Percentiles rank a stretch among this genome's conserved stretches.
Evolutionary conservation across 2,329 filamentous ascomycete genomes (phyloP).

Genomic region (Ceratocystis cubensis): DNA sequence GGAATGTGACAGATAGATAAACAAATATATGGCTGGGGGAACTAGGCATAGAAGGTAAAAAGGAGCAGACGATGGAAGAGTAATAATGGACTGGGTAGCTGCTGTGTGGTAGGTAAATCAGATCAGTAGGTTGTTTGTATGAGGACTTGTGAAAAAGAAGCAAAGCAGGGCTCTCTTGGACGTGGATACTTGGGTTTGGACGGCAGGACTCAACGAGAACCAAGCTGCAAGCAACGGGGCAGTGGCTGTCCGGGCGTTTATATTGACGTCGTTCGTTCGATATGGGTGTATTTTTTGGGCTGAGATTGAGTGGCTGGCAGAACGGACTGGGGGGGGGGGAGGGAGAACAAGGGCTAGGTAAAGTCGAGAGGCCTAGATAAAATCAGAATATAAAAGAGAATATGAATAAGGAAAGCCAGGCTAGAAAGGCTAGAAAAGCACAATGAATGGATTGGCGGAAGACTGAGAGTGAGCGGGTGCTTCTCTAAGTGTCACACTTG

Average conservation of each 20-base stretch:
- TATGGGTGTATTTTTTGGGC: neutral
- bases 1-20: neutral
- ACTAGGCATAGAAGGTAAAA: neutral
- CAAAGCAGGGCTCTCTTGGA: neutral
- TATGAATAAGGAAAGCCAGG: neutral
- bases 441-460: too few species aligned
- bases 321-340: neutral
- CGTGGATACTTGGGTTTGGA: neutral
- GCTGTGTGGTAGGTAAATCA: too few species aligned
- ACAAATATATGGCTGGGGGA: conserved; percentile 1
- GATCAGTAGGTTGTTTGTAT: neutral
- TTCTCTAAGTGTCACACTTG: neutral
- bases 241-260: neutral
- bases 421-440: neutral
- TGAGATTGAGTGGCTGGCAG: conserved; percentile 4
- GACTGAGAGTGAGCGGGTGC: neutral
- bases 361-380: neutral
- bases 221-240: neutral
- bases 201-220: neutral
- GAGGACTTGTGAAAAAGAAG: neutral
- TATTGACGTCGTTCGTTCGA: neutral
- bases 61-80: neutral
- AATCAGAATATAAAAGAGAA: neutral
- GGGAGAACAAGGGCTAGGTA: neutral
- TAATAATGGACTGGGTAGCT: neutral